A percentile compares a stretch with the other conserved stretches of the same genome.
These are phyloP conservation scores for Penicillium sp. DNA, from an alignment of 2,329 filamentous ascomycete species.

Conservation along the genomic window DNA sequence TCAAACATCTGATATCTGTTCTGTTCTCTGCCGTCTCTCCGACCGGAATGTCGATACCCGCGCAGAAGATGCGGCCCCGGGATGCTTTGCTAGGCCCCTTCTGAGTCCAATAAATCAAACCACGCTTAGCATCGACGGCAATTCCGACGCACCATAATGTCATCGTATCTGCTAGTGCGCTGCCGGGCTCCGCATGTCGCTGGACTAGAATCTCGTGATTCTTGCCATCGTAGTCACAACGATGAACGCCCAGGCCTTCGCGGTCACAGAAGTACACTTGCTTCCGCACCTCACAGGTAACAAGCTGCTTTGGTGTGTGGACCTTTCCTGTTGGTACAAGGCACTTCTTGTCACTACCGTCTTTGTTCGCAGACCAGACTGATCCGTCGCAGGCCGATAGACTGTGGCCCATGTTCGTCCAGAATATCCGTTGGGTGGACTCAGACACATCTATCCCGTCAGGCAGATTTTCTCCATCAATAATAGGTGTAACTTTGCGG, in stretches of 20 bases:
- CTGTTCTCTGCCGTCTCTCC: constrained; percentile 36
- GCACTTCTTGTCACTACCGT: constrained; percentile 52
- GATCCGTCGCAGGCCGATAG: constrained; percentile 37
- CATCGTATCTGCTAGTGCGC: constrained; percentile 29
- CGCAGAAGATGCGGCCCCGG: constrained; percentile 57
- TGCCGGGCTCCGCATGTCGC: constrained; percentile 27
- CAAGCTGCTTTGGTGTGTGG: constrained; percentile 54
- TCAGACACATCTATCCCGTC: constrained; percentile 49
- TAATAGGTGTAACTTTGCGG: constrained; percentile 21
- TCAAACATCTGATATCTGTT: constrained; percentile 47
- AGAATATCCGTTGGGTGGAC: constrained; percentile 52
- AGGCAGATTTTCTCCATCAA: constrained; percentile 34
- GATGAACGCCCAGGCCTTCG: constrained; percentile 41
- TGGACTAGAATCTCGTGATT: constrained; percentile 41
- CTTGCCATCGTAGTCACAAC: constrained; percentile 39
- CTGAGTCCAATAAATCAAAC: constrained; percentile 62
- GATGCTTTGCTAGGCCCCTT: constrained; percentile 57
- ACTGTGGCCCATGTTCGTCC: constrained; percentile 53
- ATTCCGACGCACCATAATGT: constrained; percentile 59
- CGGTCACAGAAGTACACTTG: constrained; percentile 48
- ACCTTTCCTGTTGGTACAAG: constrained; percentile 39
- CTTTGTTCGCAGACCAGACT: constrained; percentile 49
- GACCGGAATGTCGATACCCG: constrained; percentile 43
- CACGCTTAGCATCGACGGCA: constrained; percentile 44
- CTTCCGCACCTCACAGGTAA: constrained; percentile 37